Conservation (phyloP, 2,329 filamentous ascomycete species). For the Sarocladium strictum region DNA sequence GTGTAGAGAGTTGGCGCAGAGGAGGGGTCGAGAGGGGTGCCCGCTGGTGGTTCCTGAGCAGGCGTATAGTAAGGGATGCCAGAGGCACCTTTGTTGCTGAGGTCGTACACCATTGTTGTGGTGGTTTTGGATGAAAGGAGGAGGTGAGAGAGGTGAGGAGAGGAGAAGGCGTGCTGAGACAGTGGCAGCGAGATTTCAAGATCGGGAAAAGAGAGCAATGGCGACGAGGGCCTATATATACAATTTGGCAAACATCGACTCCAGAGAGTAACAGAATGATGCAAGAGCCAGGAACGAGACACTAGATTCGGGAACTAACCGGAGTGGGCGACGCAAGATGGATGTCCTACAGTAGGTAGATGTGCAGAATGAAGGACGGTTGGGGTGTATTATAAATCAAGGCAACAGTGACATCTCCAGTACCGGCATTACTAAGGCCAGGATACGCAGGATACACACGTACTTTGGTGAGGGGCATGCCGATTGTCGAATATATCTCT, state of each 20-base stretch:
- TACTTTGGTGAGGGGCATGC: background rate
- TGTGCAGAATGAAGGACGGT: too few relatives aligned
- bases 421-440: background rate
- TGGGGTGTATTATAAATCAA: background rate
- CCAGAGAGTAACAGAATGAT: background rate
- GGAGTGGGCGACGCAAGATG: background rate
- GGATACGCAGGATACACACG: background rate
- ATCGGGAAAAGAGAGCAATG: background rate
- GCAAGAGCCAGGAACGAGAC: background rate
- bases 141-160: background rate
- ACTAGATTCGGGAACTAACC: slow-evolving; percentile 1
- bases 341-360: background rate
- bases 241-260: background rate
- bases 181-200: background rate
- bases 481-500: background rate
- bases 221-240: background rate
- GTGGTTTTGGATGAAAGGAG: background rate
- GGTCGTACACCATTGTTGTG: slow-evolving; percentile 11
- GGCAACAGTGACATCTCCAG: background rate
- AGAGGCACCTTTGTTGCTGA: slow-evolving; percentile 32
- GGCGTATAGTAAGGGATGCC: slow-evolving; percentile 49
- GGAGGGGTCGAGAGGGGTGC: slow-evolving; percentile 34
- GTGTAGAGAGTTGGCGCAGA: slow-evolving; percentile 48
- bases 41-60: slow-evolving; percentile 44
- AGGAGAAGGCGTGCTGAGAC: background rate